Conservation (phyloP, 179 eudicot species). For the Corrigiola litoralis region DNA sequence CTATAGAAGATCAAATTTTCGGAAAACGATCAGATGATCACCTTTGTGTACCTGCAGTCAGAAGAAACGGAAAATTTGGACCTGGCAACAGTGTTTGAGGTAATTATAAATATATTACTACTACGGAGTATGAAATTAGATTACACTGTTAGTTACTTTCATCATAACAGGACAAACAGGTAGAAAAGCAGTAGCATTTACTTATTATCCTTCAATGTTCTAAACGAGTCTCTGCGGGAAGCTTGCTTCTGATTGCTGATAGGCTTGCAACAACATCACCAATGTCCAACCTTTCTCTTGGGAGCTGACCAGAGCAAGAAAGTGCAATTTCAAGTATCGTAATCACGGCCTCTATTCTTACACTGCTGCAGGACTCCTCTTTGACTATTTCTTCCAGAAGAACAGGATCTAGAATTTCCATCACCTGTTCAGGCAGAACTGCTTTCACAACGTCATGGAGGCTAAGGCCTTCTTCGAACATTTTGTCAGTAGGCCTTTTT, state of each 20-base stretch:
- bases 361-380: not conserved
- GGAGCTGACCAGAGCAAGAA: slow-evolving; percentile 16
- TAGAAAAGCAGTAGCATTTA: not conserved
- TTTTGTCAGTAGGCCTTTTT: slow-evolving; percentile 26
- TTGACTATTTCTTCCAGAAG: slow-evolving; percentile 8
- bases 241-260: slow-evolving; percentile 12
- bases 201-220: not conserved
- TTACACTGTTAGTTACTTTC: not conserved
- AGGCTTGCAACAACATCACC: slow-evolving; percentile 10
- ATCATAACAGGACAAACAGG: not conserved
- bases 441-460: slow-evolving; percentile 24
- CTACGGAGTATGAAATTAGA: too few species aligned
- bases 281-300: slow-evolving; percentile 16
- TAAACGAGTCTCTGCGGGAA: not conserved
- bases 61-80: too few species aligned
- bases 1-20: too few species aligned
- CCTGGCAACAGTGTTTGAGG: too few species aligned
- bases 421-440: slow-evolving; percentile 18
- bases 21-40: too few species aligned
- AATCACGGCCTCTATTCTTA: not conserved
- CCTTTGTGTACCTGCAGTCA: too few species aligned
- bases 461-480: slow-evolving; percentile 13
- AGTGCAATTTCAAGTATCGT: slow-evolving; percentile 12
- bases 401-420: slow-evolving; percentile 18
- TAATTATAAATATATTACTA: too few species aligned